Evolutionary conservation across 257 asterid species (phyloP).

Genomic region (Solanum arcanum): DNA sequence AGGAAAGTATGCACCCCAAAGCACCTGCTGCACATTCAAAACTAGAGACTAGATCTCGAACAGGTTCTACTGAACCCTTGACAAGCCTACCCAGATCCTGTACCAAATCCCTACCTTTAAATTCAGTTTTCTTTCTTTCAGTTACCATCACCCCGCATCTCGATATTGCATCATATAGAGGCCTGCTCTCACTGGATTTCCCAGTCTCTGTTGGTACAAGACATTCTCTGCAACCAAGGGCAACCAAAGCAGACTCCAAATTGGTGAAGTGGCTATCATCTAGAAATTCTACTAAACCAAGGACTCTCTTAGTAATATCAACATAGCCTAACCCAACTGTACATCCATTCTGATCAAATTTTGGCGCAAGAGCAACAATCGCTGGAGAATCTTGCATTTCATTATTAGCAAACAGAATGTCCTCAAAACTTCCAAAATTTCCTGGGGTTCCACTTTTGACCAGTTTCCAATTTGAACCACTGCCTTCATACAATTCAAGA

Average conservation of each 20-base stretch:
- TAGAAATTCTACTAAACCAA: constrained; percentile 86
- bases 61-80: constrained; percentile 77
- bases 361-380: constrained; percentile 53
- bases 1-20: constrained; percentile 60
- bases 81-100: constrained; percentile 88
- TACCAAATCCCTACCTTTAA: constrained; percentile 75
- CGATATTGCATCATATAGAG: constrained; percentile 66
- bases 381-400: constrained; percentile 96
- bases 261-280: constrained; percentile 94
- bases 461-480: constrained; percentile 74
- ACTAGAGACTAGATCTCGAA: constrained; percentile 67
- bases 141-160: constrained; percentile 89
- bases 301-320: constrained; percentile 63
- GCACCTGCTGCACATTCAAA: constrained; percentile 81
- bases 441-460: constrained; percentile 89
- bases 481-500: constrained; percentile 79
- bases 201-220: constrained; percentile 58
- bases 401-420: constrained; percentile 78
- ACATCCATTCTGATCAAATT: constrained; percentile 65
- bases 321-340: constrained; percentile 75
- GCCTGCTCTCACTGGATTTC: constrained; percentile 55
- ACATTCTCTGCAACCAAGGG: constrained; percentile 97
- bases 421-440: constrained; percentile 83
- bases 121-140: constrained; percentile 77
- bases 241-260: constrained; percentile 82